phyloP scores from a whole-genome alignment of 352 stramenopile species.

The Peronospora belbahrii region DNA sequence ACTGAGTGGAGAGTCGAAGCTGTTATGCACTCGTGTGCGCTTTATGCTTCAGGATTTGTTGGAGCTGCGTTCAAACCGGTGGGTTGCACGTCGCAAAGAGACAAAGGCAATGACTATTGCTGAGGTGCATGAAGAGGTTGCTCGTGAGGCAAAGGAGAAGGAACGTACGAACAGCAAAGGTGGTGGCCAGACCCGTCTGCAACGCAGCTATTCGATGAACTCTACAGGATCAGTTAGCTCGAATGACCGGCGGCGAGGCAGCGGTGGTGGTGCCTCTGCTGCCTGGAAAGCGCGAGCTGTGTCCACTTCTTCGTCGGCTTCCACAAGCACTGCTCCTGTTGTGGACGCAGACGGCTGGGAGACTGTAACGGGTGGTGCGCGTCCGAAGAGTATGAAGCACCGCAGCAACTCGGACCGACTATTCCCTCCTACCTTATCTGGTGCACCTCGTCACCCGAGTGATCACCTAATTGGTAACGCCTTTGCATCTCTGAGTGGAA shows the following conservation, averaged over 20 bases:
- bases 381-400: conserved; percentile 54
- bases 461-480: conserved; percentile 27
- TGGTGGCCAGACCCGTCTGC: conserved; percentile 30
- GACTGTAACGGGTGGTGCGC: conserved; percentile 42
- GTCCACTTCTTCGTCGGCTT: conserved; percentile 3
- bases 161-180: conserved; percentile 34
- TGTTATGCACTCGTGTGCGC: conserved; percentile 69
- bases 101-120: conserved; percentile 82
- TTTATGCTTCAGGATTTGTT: conserved; percentile 83
- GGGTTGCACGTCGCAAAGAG: conserved; percentile 68
- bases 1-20: conserved; percentile 52
- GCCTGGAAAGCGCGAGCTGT: conserved; percentile 56
- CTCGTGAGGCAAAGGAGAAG: conserved; percentile 65
- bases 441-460: conserved; percentile 33
- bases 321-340: conserved; percentile 9
- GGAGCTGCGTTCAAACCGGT: conserved; percentile 70
- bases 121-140: conserved; percentile 65
- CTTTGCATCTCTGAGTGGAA: conserved; percentile 36
- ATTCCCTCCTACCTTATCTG: conserved; percentile 7
- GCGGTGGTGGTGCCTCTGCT: conserved; percentile 36
- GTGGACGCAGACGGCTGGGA: conserved; percentile 68
- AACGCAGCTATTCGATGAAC: conserved; percentile 63
- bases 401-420: conserved; percentile 53
- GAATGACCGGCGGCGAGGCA: conserved; percentile 37
- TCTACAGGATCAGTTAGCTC: conserved; percentile 17